Percentiles rank a stretch among this genome's conserved stretches.
phyloP scores from a whole-genome alignment of 192 early-diverging fungal genomes.

The Borealophlyctis nickersoniae region DNA sequence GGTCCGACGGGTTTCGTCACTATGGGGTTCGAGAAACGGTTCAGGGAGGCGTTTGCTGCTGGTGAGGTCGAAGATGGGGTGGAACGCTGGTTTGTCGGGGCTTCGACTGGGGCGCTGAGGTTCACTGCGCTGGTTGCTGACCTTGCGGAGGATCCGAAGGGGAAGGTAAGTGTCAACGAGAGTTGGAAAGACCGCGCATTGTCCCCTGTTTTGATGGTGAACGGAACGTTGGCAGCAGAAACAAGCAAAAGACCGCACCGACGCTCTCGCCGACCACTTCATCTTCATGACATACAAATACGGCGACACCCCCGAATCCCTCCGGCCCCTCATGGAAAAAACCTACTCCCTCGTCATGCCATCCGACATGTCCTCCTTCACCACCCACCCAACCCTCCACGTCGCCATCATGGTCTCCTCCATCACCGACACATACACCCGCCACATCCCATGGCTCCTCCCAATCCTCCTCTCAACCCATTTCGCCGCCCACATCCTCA shows the following conservation, averaged over 20 bases:
- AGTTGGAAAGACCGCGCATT: too few relatives aligned
- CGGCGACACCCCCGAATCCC: slow-evolving; percentile 20
- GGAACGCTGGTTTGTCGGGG: slow-evolving; percentile 34
- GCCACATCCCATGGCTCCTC: slow-evolving; percentile 12
- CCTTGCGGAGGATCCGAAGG: neutral
- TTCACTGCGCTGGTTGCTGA: slow-evolving; percentile 24
- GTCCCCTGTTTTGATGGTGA: too few relatives aligned
- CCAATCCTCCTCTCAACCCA: slow-evolving; percentile 3
- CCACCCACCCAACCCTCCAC: slow-evolving; percentile 20
- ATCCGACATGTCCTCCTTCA: slow-evolving; percentile 2
- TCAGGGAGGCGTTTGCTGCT: too few relatives aligned
- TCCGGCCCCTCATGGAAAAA: slow-evolving; percentile 36
- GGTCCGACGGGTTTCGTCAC: neutral
- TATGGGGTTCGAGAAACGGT: neutral
- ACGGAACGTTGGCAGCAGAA: too few relatives aligned
- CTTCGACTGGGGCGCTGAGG: slow-evolving; percentile 37
- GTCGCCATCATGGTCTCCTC: slow-evolving; percentile 33
- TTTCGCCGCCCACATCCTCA: slow-evolving; percentile 17
- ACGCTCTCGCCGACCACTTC: neutral
- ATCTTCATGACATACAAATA: neutral
- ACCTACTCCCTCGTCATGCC: slow-evolving; percentile 28
- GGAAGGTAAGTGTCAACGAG: too few relatives aligned
- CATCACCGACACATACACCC: too few relatives aligned
- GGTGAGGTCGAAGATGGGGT: neutral
- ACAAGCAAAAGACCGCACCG: neutral